Conservation (phyloP, 73 alveolate genomes). For the Paramecium tetraurelia region DNA sequence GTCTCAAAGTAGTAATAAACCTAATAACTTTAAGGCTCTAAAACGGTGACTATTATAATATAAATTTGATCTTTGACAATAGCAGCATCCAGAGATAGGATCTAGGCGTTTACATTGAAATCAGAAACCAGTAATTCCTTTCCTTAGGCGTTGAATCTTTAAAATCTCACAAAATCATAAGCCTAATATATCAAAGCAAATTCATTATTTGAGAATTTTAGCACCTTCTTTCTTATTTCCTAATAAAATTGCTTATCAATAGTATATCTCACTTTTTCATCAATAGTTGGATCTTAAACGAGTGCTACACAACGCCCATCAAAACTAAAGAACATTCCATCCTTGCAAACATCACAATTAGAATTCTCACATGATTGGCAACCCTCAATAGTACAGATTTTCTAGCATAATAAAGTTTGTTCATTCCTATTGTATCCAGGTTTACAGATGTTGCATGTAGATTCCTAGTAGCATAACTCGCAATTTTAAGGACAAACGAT, state of each 20-base stretch:
- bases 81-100: background rate
- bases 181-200: background rate
- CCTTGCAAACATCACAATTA: background rate
- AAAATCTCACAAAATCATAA: background rate
- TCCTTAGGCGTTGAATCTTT: background rate
- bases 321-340: background rate
- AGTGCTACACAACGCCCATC: background rate
- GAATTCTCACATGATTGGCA: background rate
- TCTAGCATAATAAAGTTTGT: background rate
- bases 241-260: background rate
- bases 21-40: background rate
- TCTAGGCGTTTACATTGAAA: background rate
- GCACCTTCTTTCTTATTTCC: background rate
- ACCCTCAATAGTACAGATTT: background rate
- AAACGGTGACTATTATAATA: background rate
- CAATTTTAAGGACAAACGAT: background rate
- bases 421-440: background rate
- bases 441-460: background rate
- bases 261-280: background rate
- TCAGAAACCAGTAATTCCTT: background rate
- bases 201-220: background rate
- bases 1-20: background rate
- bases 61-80: background rate
- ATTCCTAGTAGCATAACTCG: background rate
- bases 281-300: background rate